Percentiles rank a stretch among this genome's conserved stretches.
Conservation (phyloP, 495 filamentous ascomycete species). For the Aspergillus olivimuriae region DNA sequence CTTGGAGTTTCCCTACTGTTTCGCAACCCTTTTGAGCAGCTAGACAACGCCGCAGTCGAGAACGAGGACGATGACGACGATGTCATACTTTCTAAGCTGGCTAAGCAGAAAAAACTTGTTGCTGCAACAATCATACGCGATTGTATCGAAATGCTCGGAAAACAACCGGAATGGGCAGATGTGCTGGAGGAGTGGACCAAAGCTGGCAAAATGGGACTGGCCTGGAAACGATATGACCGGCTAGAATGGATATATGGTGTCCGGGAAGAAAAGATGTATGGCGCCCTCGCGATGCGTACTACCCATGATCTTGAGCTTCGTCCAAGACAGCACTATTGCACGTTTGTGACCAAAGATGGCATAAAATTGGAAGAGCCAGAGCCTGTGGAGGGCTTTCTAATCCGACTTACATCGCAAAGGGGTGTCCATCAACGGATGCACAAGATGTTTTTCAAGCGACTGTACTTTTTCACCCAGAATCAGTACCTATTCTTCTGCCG, state of each 20-base stretch:
- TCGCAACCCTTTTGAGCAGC: conserved; percentile 54
- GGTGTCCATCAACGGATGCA: conserved; percentile 55
- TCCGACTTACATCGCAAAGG: conserved; percentile 61
- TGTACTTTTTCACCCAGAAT: conserved; percentile 67
- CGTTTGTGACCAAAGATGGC: conserved; percentile 34
- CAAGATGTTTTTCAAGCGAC: conserved; percentile 61
- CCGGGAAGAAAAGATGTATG: conserved; percentile 70
- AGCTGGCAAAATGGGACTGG: conserved; percentile 60
- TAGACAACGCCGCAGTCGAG: conserved; percentile 38
- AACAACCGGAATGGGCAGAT: conserved; percentile 55
- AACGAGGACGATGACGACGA: conserved; percentile 41
- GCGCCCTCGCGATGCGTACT: conserved; percentile 64
- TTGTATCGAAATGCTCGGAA: conserved; percentile 55
- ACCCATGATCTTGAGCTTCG: conserved; percentile 71
- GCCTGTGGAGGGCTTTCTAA: conserved; percentile 66
- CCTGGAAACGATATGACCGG: conserved; percentile 71
- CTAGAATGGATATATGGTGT: conserved; percentile 68
- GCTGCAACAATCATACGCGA: conserved; percentile 50
- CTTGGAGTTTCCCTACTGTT: conserved; percentile 58
- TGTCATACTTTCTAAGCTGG: conserved; percentile 37
- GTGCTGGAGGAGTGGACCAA: conserved; percentile 55
- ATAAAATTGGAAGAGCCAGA: conserved; percentile 50
- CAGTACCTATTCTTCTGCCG: conserved; percentile 61
- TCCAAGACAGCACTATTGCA: conserved; percentile 64
- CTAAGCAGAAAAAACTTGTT: conserved; percentile 46